Percentiles rank a stretch among this genome's conserved stretches.
phyloP scores from a whole-genome alignment of 176 grass and related monocot genomes.

The Themeda triandra region DNA sequence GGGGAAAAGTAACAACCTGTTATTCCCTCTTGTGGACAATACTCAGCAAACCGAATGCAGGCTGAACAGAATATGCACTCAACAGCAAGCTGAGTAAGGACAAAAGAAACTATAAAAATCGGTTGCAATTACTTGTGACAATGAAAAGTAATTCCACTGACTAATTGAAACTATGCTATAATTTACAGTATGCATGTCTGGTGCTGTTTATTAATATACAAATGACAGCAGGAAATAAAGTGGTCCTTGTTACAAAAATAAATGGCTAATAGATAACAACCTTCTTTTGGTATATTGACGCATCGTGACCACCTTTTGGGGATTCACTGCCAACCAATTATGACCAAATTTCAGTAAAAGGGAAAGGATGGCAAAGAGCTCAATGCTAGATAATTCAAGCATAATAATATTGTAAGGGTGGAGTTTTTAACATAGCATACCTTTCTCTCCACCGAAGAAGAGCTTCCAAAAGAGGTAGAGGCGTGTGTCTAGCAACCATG shows the following conservation, averaged over 20 bases:
- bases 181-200: background rate
- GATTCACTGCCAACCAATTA: slow-evolving; percentile 67
- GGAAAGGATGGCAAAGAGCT: background rate
- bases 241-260: slow-evolving; percentile 6
- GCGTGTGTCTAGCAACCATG: slow-evolving; percentile 96
- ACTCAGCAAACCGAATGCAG: slow-evolving; percentile 89
- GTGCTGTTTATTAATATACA: background rate
- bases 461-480: slow-evolving; percentile 94
- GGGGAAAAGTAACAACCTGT: slow-evolving; percentile 53
- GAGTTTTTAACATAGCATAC: slow-evolving; percentile 31
- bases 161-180: background rate
- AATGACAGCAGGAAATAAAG: slow-evolving; percentile 10
- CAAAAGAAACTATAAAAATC: slow-evolving; percentile 23
- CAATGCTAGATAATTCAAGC: background rate
- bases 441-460: slow-evolving; percentile 99
- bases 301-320: slow-evolving; percentile 88
- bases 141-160: background rate
- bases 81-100: slow-evolving; percentile 74
- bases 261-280: slow-evolving; percentile 37
- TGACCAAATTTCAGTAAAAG: slow-evolving; percentile 40
- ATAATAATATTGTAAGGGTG: background rate
- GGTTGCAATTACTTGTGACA: slow-evolving; percentile 1
- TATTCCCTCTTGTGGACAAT: slow-evolving; percentile 95
- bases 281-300: slow-evolving; percentile 97
- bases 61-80: slow-evolving; percentile 99